Conservation (phyloP, 2,329 filamentous ascomycete genomes). For the Fusarium sp. region DNA sequence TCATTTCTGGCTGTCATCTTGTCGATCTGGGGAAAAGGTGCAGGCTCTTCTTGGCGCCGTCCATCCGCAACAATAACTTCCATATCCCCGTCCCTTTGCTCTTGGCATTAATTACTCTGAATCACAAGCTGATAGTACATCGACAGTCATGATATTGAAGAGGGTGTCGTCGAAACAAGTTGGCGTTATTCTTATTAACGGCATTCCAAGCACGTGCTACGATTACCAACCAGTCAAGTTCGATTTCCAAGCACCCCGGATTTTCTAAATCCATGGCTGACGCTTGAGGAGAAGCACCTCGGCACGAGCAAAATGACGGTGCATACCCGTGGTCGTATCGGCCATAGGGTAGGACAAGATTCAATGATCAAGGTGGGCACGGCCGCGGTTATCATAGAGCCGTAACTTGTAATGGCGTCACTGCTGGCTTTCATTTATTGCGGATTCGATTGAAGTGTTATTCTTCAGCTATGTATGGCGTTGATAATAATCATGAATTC, state of each 20-base stretch:
- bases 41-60: slow-evolving; percentile 12
- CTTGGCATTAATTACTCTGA: background rate
- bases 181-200: slow-evolving; percentile 12
- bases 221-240: slow-evolving; percentile 19
- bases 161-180: background rate
- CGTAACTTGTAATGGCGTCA: background rate
- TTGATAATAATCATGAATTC: background rate
- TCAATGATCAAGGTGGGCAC: background rate
- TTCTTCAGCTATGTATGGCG: background rate
- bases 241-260: slow-evolving; percentile 30
- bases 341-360: slow-evolving; percentile 1
- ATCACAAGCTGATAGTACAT: background rate
- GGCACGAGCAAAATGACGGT: slow-evolving; percentile 2
- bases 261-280: slow-evolving; percentile 12
- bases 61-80: slow-evolving; percentile 3
- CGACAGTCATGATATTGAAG: background rate
- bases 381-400: background rate
- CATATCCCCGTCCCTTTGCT: slow-evolving; percentile 1
- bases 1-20: slow-evolving; percentile 7
- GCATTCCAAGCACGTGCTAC: slow-evolving; percentile 31
- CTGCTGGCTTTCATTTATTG: background rate
- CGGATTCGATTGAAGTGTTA: background rate
- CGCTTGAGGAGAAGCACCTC: slow-evolving; percentile 2
- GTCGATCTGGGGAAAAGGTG: slow-evolving; percentile 28
- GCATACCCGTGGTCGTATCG: slow-evolving; percentile 13